These are phyloP conservation scores for Phytophthora pini DNA, from an alignment of 352 stramenopile species.

Conservation along the genomic window DNA sequence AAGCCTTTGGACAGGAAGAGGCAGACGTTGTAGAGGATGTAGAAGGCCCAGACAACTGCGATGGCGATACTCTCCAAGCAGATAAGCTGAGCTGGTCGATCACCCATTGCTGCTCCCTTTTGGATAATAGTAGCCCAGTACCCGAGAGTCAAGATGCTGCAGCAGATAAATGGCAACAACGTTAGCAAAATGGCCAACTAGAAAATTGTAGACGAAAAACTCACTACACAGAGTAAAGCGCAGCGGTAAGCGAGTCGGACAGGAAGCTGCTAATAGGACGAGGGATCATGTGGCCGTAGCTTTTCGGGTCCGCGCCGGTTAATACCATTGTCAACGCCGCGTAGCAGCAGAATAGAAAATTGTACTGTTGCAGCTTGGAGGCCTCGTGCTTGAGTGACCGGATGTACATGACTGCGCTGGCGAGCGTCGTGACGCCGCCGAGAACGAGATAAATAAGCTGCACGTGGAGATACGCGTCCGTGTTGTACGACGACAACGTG, in stretches of 20 bases:
- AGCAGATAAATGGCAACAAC: conserved; percentile 1
- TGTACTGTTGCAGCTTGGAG: conserved; percentile 45
- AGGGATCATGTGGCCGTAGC: conserved; percentile 47
- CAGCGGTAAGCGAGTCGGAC: conserved; percentile 47
- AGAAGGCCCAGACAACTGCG: conserved; percentile 43
- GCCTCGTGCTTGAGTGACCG: conserved; percentile 35
- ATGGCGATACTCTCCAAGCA: conserved; percentile 41
- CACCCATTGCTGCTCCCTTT: conserved; percentile 26
- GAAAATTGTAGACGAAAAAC: conserved; percentile 19
- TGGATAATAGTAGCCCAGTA: conserved; percentile 55
- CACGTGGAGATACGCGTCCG: conserved; percentile 32
- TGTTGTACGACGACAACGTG: conserved; percentile 39
- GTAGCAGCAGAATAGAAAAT: conserved; percentile 49
- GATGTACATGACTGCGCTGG: conserved; percentile 39
- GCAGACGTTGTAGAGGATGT: conserved; percentile 41
- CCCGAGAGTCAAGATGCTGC: conserved; percentile 42
- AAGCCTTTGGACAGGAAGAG: conserved; percentile 53
- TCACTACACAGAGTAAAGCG: conserved; percentile 56
- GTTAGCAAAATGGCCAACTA: not conserved
- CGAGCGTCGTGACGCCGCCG: conserved; percentile 28
- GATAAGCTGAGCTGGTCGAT: conserved; percentile 28
- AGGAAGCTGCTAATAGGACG: conserved; percentile 45
- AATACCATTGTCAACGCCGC: conserved; percentile 44
- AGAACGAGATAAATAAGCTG: conserved; percentile 45
- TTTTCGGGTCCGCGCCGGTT: conserved; percentile 41